These are phyloP conservation scores for Ophiosphaerella korrae DNA, from an alignment of 2,329 filamentous ascomycete genomes.

Conservation along the genomic window DNA sequence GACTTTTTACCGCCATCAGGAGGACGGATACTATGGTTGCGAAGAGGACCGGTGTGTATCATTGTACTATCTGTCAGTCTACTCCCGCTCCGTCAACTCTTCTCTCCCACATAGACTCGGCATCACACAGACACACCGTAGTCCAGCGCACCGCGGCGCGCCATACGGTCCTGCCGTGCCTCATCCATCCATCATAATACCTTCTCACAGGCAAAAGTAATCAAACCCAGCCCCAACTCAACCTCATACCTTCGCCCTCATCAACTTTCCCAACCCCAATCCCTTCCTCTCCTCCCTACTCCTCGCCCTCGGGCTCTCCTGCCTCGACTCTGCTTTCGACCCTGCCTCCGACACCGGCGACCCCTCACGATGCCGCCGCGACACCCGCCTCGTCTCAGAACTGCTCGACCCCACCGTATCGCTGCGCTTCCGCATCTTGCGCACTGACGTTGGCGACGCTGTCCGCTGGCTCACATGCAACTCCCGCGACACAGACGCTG, in stretches of 20 bases:
- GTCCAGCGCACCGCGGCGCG: too few species aligned
- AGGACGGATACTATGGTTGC: too few species aligned
- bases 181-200: not conserved
- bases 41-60: not conserved
- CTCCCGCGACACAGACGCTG: conserved; percentile 1
- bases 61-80: not conserved
- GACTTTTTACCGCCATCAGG: not conserved
- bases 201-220: not conserved
- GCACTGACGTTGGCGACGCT: conserved; percentile 6
- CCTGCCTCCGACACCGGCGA: conserved; percentile 11
- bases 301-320: conserved; percentile 16
- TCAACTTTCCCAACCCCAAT: conserved; percentile 15
- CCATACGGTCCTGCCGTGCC: conserved; percentile 2
- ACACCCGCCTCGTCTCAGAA: conserved; percentile 13
- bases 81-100: not conserved
- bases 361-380: conserved; percentile 11
- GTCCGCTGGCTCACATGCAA: conserved; percentile 1
- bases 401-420: conserved; percentile 26
- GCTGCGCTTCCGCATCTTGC: conserved; percentile 26
- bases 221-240: not conserved
- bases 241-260: conserved; percentile 15
- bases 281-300: conserved; percentile 11
- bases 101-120: not conserved
- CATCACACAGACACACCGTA: not conserved
- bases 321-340: conserved; percentile 11